Percentiles rank a stretch among this genome's conserved stretches.
These are phyloP conservation scores for Candida pini DNA, from an alignment of 805 yeast genomes.

Conservation along the genomic window DNA sequence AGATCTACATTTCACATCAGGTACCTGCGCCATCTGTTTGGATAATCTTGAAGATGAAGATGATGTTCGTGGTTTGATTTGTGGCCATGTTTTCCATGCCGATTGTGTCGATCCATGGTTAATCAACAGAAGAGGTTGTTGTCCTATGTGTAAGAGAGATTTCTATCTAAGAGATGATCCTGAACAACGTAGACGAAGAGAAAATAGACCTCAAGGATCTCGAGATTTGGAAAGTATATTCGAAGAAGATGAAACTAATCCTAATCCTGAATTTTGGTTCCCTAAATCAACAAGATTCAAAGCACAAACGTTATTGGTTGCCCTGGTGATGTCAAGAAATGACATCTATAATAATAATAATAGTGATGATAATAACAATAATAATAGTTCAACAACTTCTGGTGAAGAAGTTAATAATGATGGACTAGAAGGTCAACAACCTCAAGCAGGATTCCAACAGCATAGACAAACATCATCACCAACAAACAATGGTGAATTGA, in stretches of 20 bases:
- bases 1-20: constrained; percentile 52
- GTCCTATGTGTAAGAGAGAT: constrained; percentile 79
- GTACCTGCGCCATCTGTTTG: constrained; percentile 74
- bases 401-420: too few species aligned
- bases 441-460: constrained; percentile 3
- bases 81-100: constrained; percentile 81
- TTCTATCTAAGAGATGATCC: constrained; percentile 39
- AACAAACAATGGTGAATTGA: neutral
- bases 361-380: neutral
- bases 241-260: constrained; percentile 16
- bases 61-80: constrained; percentile 62
- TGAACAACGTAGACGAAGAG: neutral
- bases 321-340: constrained; percentile 11
- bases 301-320: constrained; percentile 22
- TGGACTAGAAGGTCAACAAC: too few species aligned
- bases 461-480: neutral
- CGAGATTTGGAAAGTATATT: constrained; percentile 19
- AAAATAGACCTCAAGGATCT: constrained; percentile 13
- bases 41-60: constrained; percentile 60
- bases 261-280: constrained; percentile 8
- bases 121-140: constrained; percentile 65
- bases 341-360: constrained; percentile 9
- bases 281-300: constrained; percentile 23
- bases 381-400: too few species aligned
- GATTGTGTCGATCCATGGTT: constrained; percentile 83